Base-by-base conservation (phyloP, 768 basidiomycete species). In the Lactifluus echinatus region DNA sequence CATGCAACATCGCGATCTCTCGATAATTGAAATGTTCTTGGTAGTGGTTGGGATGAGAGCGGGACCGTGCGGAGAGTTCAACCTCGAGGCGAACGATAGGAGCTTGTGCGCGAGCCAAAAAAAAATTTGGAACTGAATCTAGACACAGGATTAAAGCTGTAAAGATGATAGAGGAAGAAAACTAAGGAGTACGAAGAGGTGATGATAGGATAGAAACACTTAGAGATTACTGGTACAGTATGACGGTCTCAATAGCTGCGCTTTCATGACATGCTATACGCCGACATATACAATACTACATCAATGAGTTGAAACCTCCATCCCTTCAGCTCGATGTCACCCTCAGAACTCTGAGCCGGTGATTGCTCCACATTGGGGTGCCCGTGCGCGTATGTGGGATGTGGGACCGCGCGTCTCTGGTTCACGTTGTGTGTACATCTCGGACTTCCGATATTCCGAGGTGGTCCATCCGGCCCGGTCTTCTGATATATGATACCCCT, bases 81-180 rank as follows among this genome's bases (percentile, higher is more conserved):
- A 86, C 64, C 76, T 85, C 29, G 84, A n/a, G n/a, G n/a, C n/a
- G n/a, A 84, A 26, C 70, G 81, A 80, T 66, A 73, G 45, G 84
- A 85, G 33, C 68, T 80, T 29, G 68, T 78, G 5, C 66, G 69
- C 10, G 83, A 85, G 65, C 74, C 70, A 26, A n/a, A n/a, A 80
- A 74, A 65, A 65, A 68, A 5, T 65, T 86, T 34, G 70, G 75
- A 36, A 70, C 68, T 49, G 82, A 85, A 62, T 83, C 85, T 54
- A 68, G 72, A 28, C 72, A 74, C 67, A 74, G 50, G 23, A 50
- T 11, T 24, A 24, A 34, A n/a, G 47, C 12, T 19, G 44, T 19
- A 29, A 49, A 17, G 31, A 33, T 3, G 46, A 24, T 8, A 21
- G 43, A 28, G 19, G n/a, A 3, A 40, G n/a, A n/a, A 50, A 4